These are phyloP conservation scores for Flammula alnicola DNA, from an alignment of 1,284 basidiomycete genomes.

Conservation along the genomic window DNA sequence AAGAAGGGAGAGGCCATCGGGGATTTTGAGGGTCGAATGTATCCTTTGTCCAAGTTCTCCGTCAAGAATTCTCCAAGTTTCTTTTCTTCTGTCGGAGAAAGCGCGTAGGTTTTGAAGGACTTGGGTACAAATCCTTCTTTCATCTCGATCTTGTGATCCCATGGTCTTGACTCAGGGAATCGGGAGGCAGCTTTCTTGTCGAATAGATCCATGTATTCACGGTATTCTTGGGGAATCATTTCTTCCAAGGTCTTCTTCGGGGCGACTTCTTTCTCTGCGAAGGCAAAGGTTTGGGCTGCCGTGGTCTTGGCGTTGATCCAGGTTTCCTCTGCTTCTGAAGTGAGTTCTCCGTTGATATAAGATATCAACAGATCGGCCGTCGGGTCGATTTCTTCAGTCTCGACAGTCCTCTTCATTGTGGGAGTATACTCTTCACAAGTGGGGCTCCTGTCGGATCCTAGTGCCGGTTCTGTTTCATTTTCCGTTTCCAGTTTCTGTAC, in stretches of 20 bases:
- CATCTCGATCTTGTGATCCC: conserved; percentile 22
- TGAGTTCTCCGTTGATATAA: too few relatives aligned
- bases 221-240: conserved; percentile 8
- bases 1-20: conserved; percentile 42
- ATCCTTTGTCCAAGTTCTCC: conserved; percentile 30
- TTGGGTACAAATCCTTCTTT: conserved; percentile 5
- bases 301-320: too few relatives aligned
- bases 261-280: too few relatives aligned
- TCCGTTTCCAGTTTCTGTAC: too few relatives aligned
- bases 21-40: conserved; percentile 37
- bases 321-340: too few relatives aligned
- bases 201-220: conserved; percentile 18
- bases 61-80: conserved; percentile 34
- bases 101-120: conserved; percentile 27
- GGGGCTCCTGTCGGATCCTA: too few relatives aligned
- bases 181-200: conserved; percentile 21
- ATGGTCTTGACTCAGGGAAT: conserved; percentile 16
- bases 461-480: too few relatives aligned
- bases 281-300: too few relatives aligned
- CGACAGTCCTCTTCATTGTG: too few relatives aligned
- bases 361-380: too few relatives aligned
- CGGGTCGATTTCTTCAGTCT: too few relatives aligned
- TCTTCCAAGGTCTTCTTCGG: neutral
- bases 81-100: conserved; percentile 29
- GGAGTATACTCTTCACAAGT: too few relatives aligned